Conservation (phyloP, 306 rosid species). For the Urtica urens region DNA sequence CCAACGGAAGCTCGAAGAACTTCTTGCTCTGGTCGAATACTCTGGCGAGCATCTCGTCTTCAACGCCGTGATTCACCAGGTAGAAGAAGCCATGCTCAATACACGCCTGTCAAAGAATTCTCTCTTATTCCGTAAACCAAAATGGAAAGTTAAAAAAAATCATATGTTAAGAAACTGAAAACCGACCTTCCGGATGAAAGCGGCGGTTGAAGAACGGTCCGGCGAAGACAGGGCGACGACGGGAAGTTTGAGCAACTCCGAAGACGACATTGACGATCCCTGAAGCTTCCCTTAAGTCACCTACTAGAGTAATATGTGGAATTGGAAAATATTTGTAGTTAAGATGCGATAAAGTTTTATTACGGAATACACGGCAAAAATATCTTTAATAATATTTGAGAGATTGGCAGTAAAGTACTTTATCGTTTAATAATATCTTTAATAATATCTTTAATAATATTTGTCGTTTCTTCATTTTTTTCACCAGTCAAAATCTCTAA, state of each 20-base stretch:
- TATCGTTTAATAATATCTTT: too few relatives aligned
- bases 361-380: too few relatives aligned
- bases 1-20: conserved; percentile 52
- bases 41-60: conserved; percentile 24
- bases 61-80: conserved; percentile 73
- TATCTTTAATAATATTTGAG: too few relatives aligned
- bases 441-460: too few relatives aligned
- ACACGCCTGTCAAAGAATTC: conserved; percentile 47
- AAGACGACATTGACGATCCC: conserved; percentile 15
- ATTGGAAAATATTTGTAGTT: too few relatives aligned
- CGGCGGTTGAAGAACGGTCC: conserved; percentile 41
- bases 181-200: conserved; percentile 44
- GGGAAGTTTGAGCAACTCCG: conserved; percentile 37
- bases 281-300: too few relatives aligned
- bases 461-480: too few relatives aligned
- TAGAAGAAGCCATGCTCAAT: conserved; percentile 69
- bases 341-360: too few relatives aligned
- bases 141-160: background rate
- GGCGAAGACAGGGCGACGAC: conserved; percentile 54
- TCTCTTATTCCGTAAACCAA: background rate
- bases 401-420: too few relatives aligned
- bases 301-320: too few relatives aligned
- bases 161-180: background rate
- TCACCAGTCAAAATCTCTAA: too few relatives aligned
- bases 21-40: conserved; percentile 39